A percentile compares a stretch with the other conserved stretches of the same genome.
Conservation (phyloP, 768 basidiomycete genomes). For the Tubosaeta sp. region DNA sequence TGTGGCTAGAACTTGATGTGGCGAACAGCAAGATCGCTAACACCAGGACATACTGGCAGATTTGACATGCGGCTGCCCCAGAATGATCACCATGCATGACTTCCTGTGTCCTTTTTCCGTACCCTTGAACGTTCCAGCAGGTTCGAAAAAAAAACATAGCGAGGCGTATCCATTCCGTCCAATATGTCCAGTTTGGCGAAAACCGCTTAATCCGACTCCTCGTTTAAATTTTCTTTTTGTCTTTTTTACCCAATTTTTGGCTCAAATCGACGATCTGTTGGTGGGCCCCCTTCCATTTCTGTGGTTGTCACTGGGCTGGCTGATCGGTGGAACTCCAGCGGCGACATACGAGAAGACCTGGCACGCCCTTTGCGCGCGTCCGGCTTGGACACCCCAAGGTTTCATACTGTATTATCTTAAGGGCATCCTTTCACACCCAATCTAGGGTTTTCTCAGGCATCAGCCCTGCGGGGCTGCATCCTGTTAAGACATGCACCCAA, state of each 20-base stretch:
- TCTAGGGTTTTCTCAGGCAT: constrained; percentile 22
- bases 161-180: neutral
- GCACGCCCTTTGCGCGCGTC: constrained; percentile 30
- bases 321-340: constrained; percentile 11
- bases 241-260: constrained; percentile 12
- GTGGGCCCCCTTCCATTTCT: constrained; percentile 6
- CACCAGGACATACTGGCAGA: neutral
- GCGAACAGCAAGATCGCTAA: neutral
- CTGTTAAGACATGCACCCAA: constrained; percentile 9
- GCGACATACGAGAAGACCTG: constrained; percentile 17
- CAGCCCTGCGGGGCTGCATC: constrained; percentile 19
- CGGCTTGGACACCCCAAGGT: constrained; percentile 13
- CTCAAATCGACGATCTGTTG: neutral
- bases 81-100: constrained; percentile 10
- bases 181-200: constrained; percentile 2
- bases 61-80: constrained; percentile 26
- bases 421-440: constrained; percentile 12
- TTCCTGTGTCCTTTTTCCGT: constrained; percentile 5
- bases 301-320: constrained; percentile 11
- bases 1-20: constrained; percentile 2
- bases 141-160: constrained; percentile 4
- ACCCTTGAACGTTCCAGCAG: constrained; percentile 25
- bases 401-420: constrained; percentile 11
- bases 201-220: neutral
- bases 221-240: neutral